phyloP scores from a whole-genome alignment of 306 rosid species.

The Crotalaria pallida region DNA sequence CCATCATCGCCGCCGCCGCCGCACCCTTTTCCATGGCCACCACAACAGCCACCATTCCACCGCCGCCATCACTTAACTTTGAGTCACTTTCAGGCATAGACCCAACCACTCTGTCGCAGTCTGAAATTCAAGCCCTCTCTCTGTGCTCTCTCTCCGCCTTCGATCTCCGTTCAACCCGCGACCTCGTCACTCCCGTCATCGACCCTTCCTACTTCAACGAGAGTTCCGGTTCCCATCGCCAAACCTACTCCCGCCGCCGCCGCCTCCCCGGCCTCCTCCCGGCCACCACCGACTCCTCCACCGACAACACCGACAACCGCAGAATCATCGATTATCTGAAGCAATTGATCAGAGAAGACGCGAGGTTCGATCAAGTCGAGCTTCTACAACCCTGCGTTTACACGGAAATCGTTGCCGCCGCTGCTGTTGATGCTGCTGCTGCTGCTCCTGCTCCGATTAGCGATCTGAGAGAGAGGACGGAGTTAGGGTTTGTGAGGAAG shows the following conservation, averaged over 20 bases:
- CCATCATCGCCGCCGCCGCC: neutral
- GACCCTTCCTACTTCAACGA: slow-evolving; percentile 71
- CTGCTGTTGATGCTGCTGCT: no score
- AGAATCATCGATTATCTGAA: slow-evolving; percentile 58
- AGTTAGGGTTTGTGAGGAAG: slow-evolving; percentile 31
- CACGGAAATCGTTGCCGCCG: neutral
- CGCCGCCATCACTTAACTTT: slow-evolving; percentile 3
- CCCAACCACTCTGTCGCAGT: slow-evolving; percentile 53
- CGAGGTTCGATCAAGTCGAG: slow-evolving; percentile 55
- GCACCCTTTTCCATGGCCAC: neutral
- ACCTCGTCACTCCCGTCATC: slow-evolving; percentile 48
- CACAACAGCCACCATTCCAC: neutral
- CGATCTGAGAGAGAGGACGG: neutral
- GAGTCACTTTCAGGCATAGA: slow-evolving; percentile 45
- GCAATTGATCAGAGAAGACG: slow-evolving; percentile 51
- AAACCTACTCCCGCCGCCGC: slow-evolving; percentile 74
- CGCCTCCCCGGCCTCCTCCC: slow-evolving; percentile 48
- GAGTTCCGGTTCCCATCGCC: slow-evolving; percentile 79
- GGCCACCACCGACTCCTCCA: slow-evolving; percentile 35
- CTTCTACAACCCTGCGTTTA: neutral
- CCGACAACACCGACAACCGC: slow-evolving; percentile 46
- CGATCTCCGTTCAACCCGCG: slow-evolving; percentile 22
- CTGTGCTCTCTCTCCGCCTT: slow-evolving; percentile 50
- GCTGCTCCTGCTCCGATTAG: neutral
- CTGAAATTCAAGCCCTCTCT: slow-evolving; percentile 67